phyloP scores from a whole-genome alignment of 164 flowering plant species.

The Buxus sempervirens region DNA sequence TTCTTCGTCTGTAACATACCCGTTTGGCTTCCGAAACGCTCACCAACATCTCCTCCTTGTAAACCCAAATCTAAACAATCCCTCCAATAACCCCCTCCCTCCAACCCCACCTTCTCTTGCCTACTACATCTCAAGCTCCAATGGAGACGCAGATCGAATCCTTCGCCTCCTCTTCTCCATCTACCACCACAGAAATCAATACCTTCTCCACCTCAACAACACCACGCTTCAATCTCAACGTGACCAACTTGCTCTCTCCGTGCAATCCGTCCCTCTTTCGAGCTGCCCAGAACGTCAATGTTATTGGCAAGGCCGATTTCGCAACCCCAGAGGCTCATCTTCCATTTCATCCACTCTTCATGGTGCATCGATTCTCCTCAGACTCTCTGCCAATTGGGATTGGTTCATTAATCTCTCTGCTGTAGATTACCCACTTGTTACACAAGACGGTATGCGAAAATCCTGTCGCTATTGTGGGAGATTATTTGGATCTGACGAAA shows the following conservation, averaged over 20 bases:
- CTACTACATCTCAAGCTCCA: constrained; percentile 68
- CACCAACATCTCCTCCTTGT: constrained; percentile 8
- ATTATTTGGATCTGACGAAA: not conserved
- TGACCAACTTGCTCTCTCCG: constrained; percentile 41
- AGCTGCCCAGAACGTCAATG: constrained; percentile 68
- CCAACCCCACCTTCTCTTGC: constrained; percentile 72
- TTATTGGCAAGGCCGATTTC: constrained; percentile 68
- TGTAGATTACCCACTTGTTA: constrained; percentile 79
- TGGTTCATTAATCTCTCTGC: constrained; percentile 81
- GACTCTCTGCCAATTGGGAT: constrained; percentile 59
- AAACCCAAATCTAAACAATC: constrained; percentile 1
- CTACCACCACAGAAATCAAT: constrained; percentile 75
- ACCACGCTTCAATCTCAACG: constrained; percentile 51
- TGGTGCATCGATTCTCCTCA: constrained; percentile 71
- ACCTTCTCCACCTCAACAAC: constrained; percentile 80
- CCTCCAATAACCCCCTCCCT: constrained; percentile 9
- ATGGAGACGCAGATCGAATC: constrained; percentile 49
- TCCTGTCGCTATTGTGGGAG: constrained; percentile 8
- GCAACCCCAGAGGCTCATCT: constrained; percentile 59
- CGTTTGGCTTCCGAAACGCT: constrained; percentile 6
- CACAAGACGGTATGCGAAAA: constrained; percentile 74
- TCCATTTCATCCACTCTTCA: constrained; percentile 60
- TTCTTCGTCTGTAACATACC: constrained; percentile 11
- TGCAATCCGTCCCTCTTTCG: constrained; percentile 50
- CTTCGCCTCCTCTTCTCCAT: constrained; percentile 64